phyloP scores from a whole-genome alignment of 768 basidiomycete genomes.

The Coprinopsis cinerea region DNA sequence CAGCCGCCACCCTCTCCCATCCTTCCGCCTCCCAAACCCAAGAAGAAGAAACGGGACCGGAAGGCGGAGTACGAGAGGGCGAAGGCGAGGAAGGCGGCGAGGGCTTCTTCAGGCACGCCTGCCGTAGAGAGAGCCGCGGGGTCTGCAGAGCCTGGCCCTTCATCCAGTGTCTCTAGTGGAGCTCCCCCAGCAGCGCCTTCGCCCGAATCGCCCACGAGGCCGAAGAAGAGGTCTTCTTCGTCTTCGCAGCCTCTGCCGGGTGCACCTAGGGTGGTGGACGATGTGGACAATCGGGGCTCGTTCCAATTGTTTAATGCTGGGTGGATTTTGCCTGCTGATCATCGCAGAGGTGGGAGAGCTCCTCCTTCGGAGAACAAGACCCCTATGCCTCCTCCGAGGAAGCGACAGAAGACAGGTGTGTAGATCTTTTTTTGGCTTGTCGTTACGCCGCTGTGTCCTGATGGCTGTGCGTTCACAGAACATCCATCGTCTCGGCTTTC shows the following conservation, averaged over 20 bases:
- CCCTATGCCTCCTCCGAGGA: slow-evolving; percentile 49
- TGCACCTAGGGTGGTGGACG: slow-evolving; percentile 55
- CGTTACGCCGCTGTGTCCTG: too few species aligned
- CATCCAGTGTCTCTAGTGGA: too few species aligned
- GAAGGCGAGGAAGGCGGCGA: slow-evolving; percentile 21
- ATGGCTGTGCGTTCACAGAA: slow-evolving; percentile 21
- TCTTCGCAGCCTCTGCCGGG: slow-evolving; percentile 22
- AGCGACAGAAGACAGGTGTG: slow-evolving; percentile 44
- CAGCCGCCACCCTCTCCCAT: slow-evolving; percentile 52
- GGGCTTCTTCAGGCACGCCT: background rate
- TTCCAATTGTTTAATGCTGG: slow-evolving; percentile 83
- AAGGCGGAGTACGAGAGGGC: slow-evolving; percentile 35
- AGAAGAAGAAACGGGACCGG: slow-evolving; percentile 31
- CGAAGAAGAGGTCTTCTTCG: slow-evolving; percentile 26
- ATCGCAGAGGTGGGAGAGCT: slow-evolving; percentile 54
- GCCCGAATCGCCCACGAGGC: background rate
- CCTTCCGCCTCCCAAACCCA: slow-evolving; percentile 29
- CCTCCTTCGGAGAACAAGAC: slow-evolving; percentile 36
- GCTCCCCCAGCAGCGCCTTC: too few species aligned
- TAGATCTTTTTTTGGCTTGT: slow-evolving; percentile 12
- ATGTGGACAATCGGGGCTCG: slow-evolving; percentile 63
- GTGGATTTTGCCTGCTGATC: slow-evolving; percentile 80
- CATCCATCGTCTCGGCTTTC: slow-evolving; percentile 39
- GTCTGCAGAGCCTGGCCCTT: background rate
- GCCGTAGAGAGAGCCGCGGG: slow-evolving; percentile 14